phyloP scores from a whole-genome alignment of 139 green algal genomes.

The Diplosphaera chodatii region DNA sequence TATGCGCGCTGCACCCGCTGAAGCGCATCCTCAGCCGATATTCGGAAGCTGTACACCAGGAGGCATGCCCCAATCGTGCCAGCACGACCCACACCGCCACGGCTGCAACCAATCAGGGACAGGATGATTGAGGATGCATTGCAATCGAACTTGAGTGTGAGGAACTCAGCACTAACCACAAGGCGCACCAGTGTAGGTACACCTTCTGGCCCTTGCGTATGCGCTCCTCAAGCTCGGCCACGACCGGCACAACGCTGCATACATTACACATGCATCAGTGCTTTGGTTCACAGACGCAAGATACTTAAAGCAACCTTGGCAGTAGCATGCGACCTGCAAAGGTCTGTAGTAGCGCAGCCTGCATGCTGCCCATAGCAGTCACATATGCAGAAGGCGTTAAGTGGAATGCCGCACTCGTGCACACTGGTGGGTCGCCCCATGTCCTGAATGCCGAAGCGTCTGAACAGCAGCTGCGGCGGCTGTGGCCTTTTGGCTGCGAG shows the following conservation, averaged over 20 bases:
- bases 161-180: no score
- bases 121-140: not conserved
- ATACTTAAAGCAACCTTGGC: no score
- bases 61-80: slow-evolving; percentile 68
- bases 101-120: slow-evolving; percentile 26
- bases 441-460: not conserved
- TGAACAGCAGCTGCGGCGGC: not conserved
- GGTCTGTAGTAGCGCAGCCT: no score
- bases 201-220: not conserved
- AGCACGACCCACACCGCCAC: slow-evolving; percentile 73
- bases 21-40: slow-evolving; percentile 62
- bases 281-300: no score
- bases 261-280: no score
- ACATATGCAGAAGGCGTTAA: no score
- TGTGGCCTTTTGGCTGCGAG: not conserved
- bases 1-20: slow-evolving; percentile 63
- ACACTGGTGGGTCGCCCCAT: not conserved
- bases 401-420: not conserved
- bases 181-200: not conserved
- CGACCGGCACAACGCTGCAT: not conserved
- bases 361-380: no score
- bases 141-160: no score
- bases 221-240: not conserved
- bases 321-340: no score
- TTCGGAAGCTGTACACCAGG: slow-evolving; percentile 48